Conservation (phyloP, 352 stramenopile species). For the Globisporangium uncinulatum region DNA sequence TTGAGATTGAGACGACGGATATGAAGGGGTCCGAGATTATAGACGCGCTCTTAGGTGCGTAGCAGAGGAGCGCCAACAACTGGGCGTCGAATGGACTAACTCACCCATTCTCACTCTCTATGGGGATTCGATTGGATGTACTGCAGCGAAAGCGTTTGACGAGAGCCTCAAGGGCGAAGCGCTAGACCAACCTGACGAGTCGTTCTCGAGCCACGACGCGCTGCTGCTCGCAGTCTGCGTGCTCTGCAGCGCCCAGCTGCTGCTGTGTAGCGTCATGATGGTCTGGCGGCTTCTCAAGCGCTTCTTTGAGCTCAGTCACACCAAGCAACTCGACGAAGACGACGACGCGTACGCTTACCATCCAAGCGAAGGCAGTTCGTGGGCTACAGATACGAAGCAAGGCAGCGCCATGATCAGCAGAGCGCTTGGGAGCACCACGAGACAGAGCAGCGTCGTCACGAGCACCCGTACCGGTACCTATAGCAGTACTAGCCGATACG, state of each 20-base stretch:
- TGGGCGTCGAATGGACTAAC: background rate
- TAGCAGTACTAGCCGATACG: background rate
- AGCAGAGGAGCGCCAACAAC: background rate
- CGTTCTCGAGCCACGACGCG: conserved; percentile 41
- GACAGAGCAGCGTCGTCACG: background rate
- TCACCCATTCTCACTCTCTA: background rate
- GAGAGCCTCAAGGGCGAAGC: background rate
- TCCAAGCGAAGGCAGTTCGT: too few relatives aligned
- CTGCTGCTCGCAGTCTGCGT: conserved; percentile 33
- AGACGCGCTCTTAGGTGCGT: conserved; percentile 33
- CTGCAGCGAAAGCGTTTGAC: conserved; percentile 14
- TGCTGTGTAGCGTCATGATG: conserved; percentile 19
- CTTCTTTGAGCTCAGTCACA: background rate
- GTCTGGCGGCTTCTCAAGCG: conserved; percentile 22
- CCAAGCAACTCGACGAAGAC: background rate
- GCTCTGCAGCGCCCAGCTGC: conserved; percentile 23
- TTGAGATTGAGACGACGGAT: conserved; percentile 46
- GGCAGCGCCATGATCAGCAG: too few relatives aligned
- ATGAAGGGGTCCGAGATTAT: conserved; percentile 48
- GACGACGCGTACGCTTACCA: background rate
- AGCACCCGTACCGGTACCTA: background rate
- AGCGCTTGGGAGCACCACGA: background rate
- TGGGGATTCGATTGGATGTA: background rate
- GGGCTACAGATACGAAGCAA: too few relatives aligned
- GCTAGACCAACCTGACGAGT: conserved; percentile 13